Evolutionary conservation across 78 protist genomes (phyloP).

Genomic region (Anaeramoeba ignava): DNA sequence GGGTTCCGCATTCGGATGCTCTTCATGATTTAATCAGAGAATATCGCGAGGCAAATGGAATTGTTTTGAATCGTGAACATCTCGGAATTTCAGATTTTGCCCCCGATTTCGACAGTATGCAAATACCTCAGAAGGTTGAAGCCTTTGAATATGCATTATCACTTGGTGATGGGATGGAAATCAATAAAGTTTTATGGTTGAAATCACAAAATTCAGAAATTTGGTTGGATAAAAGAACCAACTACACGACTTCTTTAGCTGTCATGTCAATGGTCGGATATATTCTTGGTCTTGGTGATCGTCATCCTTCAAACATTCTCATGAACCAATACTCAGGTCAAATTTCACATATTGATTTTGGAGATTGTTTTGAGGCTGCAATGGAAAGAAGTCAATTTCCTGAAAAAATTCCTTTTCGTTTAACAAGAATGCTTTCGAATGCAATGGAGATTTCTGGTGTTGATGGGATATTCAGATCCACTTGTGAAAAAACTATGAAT

Average conservation of each 20-base stretch:
- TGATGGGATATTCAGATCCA: too few relatives aligned
- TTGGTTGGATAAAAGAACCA: not conserved
- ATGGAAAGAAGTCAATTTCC: not conserved
- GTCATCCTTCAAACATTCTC: not conserved
- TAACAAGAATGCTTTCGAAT: not conserved
- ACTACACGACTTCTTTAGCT: not conserved
- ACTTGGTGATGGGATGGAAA: not conserved
- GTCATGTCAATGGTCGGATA: not conserved
- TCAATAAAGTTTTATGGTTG: not conserved
- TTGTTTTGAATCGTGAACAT: not conserved
- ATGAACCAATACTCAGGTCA: not conserved
- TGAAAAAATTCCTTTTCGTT: not conserved
- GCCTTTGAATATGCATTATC: not conserved
- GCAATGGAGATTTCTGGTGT: not conserved
- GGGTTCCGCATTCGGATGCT: not conserved
- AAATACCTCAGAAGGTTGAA: not conserved
- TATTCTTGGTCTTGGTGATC: not conserved
- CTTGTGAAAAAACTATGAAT: too few relatives aligned
- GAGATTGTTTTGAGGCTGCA: not conserved
- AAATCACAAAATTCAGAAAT: slow-evolving; percentile 1
- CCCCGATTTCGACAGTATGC: not conserved
- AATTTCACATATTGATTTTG: not conserved
- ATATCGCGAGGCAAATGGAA: not conserved
- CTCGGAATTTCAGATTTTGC: not conserved
- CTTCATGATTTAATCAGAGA: not conserved